Evolutionary conservation across 345 rosid genomes (phyloP).

Genomic region (Litchi chinensis): DNA sequence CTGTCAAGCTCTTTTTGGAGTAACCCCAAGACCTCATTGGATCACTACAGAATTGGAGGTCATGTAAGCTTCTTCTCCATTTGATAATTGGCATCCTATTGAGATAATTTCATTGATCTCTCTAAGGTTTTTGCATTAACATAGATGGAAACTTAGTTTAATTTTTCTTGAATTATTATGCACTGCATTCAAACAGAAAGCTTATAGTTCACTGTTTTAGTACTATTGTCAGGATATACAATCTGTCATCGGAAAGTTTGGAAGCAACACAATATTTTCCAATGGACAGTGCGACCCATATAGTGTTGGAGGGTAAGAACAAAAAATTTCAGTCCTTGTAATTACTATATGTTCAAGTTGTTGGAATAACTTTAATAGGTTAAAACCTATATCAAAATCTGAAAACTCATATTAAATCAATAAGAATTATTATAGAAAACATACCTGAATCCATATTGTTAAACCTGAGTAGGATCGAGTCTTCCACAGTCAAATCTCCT

Average conservation of each 20-base stretch:
- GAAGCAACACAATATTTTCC: constrained; percentile 56
- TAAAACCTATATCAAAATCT: too few relatives aligned
- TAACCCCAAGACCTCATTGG: constrained; percentile 32
- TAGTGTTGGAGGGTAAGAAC: constrained; percentile 46
- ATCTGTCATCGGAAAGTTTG: constrained; percentile 40
- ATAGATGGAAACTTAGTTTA: too few relatives aligned
- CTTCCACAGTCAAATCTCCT: too few relatives aligned
- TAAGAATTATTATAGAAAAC: too few relatives aligned
- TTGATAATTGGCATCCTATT: neutral
- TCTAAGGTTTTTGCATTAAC: neutral
- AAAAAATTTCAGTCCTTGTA: neutral
- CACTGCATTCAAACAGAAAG: too few relatives aligned
- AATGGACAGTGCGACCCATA: constrained; percentile 55
- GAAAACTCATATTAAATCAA: too few relatives aligned
- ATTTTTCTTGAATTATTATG: too few relatives aligned
- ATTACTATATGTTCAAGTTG: neutral
- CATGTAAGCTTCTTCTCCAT: constrained; percentile 25
- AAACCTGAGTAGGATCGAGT: too few relatives aligned
- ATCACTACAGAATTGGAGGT: constrained; percentile 39
- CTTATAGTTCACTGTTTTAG: neutral
- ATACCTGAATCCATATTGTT: too few relatives aligned
- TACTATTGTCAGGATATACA: constrained; percentile 39
- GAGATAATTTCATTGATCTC: neutral
- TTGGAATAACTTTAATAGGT: too few relatives aligned
- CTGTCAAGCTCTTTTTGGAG: constrained; percentile 17